Base-by-base conservation (phyloP, 1,139 yeast genomes). In the Pneumocystis oryctolagi region DNA sequence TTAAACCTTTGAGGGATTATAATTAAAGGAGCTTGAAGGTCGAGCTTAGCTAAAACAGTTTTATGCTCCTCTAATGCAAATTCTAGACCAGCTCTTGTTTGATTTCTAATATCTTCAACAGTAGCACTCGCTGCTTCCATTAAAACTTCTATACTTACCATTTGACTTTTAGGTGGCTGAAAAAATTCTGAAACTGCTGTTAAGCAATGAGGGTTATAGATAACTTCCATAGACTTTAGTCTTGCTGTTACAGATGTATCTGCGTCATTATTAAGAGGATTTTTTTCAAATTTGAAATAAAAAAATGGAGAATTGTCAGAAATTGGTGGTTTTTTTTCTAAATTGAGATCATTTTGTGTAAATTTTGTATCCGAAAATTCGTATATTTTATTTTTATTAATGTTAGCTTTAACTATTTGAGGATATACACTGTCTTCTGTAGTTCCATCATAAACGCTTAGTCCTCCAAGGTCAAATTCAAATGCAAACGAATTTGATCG, bases 101-200 rank as follows among this genome's bases (percentile, higher is more conserved):
- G 96, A 35, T 85, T 79, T 0, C 96, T 84, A 67, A 94, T 77
- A 1, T 95, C 97, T 71, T 89, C 96, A 65, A 94, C 87, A 0
- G 97, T 89, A 0, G 92, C 89, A 67, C 90, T 96, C 0, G 99
- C 98, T 0, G 96, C 97, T 72, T 84, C 87, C 83, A 94, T 83
- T 35, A 94, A 83, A 5, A 95, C 95, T 37, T 92, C 95, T 55
- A 94, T 83, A 0, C 97, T 89, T 70, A 89, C 96, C 65, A 85
- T 77, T 70, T 90, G 96, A 47, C 84, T 83, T 65, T 83, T 83
- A 16, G 97, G 96, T 1, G 97, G 96, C 60, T 81, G 83, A 77
- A 94, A 92, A 70, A 94, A 92, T 64, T 74, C 75, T 16, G 81
- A 78, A 60, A 92, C 78, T 64, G 84, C 87, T 69, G 89, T 94